A percentile compares a stretch with the other conserved stretches of the same genome.
phyloP scores from a whole-genome alignment of 805 yeast species.

The Candida michaelii region DNA sequence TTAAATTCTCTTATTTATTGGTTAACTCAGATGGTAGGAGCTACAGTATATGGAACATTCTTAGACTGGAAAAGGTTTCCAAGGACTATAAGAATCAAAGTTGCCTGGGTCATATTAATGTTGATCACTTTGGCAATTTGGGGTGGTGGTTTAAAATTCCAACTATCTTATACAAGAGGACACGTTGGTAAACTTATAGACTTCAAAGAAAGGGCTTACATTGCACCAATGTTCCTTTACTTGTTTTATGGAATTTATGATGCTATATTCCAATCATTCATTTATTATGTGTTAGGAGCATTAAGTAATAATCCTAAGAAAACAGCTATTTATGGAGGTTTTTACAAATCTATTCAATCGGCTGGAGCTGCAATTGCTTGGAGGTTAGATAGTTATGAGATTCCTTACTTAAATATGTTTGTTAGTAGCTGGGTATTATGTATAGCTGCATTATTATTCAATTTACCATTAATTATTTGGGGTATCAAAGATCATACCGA shows the following conservation, averaged over 20 bases:
- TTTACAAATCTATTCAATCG: constrained; percentile 62
- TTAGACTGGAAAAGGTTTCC: constrained; percentile 44
- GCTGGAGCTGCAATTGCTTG: constrained; percentile 64
- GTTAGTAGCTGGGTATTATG: constrained; percentile 55
- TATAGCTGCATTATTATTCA: constrained; percentile 47
- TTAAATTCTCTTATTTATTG: constrained; percentile 60
- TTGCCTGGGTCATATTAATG: constrained; percentile 43
- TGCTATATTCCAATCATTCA: constrained; percentile 57
- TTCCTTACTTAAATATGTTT: constrained; percentile 39
- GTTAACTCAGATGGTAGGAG: constrained; percentile 60
- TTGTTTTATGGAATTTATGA: constrained; percentile 61
- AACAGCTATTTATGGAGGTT: constrained; percentile 57
- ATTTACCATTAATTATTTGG: constrained; percentile 45
- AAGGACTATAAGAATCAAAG: constrained; percentile 45
- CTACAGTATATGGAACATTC: constrained; percentile 46
- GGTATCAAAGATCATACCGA: constrained; percentile 46
- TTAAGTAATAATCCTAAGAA: constrained; percentile 57
- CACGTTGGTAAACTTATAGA: constrained; percentile 33
- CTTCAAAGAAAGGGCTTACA: constrained; percentile 46
- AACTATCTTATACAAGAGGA: constrained; percentile 38
- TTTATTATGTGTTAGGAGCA: constrained; percentile 61
- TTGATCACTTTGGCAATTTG: constrained; percentile 48
- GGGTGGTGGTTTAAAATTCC: constrained; percentile 59
- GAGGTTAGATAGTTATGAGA: constrained; percentile 51
- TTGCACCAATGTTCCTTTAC: constrained; percentile 62